Conservation (phyloP, 129 eudicot species). For the Artemisia annua region DNA sequence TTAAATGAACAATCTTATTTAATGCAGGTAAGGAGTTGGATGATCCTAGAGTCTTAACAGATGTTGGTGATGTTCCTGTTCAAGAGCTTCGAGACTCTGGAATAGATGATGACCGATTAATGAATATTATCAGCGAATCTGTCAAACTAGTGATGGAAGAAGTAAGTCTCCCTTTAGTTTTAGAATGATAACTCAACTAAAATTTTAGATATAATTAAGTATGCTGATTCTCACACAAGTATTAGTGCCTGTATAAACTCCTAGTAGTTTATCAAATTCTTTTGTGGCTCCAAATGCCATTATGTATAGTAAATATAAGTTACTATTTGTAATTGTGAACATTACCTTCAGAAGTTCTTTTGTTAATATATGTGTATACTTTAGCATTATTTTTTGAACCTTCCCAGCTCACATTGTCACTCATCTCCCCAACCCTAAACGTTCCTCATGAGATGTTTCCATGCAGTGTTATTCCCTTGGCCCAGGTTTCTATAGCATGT, state of each 20-base stretch:
- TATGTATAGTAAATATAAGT: neutral
- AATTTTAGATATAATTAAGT: neutral
- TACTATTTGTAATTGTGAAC: too few relatives aligned
- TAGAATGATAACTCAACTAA: neutral
- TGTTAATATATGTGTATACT: too few relatives aligned
- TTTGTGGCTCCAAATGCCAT: neutral
- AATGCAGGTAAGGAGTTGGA: constrained; percentile 72
- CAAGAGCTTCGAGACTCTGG: constrained; percentile 97
- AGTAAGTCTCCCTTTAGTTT: constrained; percentile 42
- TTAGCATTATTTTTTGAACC: too few relatives aligned
- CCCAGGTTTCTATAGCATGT: too few relatives aligned
- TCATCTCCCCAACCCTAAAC: too few relatives aligned
- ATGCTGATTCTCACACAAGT: constrained; percentile 9
- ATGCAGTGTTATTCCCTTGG: too few relatives aligned
- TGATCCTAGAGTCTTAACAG: constrained; percentile 90
- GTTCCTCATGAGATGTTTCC: too few relatives aligned
- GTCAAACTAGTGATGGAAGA: constrained; percentile 93
- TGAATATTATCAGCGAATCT: constrained; percentile 79
- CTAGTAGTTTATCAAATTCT: neutral
- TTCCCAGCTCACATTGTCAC: too few relatives aligned
- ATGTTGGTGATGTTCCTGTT: constrained; percentile 95
- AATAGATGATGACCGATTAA: constrained; percentile 83
- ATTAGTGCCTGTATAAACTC: constrained; percentile 1
- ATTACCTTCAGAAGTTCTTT: too few relatives aligned
- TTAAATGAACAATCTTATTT: too few relatives aligned